These are phyloP conservation scores for Endocalyx cinctus DNA, from an alignment of 2,329 filamentous ascomycete species.

Conservation along the genomic window DNA sequence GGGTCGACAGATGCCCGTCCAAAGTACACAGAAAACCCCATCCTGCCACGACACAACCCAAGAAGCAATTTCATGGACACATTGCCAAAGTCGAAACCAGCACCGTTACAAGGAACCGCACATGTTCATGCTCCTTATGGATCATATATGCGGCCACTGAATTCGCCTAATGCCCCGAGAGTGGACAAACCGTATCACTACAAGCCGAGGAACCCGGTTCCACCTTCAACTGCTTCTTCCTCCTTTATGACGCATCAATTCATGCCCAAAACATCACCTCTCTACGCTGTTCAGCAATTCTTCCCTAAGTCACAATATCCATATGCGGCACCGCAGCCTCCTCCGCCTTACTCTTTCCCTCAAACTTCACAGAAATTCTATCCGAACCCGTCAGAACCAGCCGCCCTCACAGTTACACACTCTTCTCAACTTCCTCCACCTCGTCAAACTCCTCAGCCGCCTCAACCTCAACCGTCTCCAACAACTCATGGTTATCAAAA, in stretches of 20 bases:
- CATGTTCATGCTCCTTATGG: slow-evolving; percentile 25
- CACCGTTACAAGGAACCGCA: slow-evolving; percentile 18
- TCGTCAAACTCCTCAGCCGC: too few species aligned
- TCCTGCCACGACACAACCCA: slow-evolving; percentile 55
- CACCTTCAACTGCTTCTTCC: slow-evolving; percentile 16
- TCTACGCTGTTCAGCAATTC: slow-evolving; percentile 20
- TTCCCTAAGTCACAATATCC: slow-evolving; percentile 11
- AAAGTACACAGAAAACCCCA: slow-evolving; percentile 79
- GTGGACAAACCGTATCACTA: slow-evolving; percentile 31
- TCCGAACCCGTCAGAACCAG: neutral
- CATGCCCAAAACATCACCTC: slow-evolving; percentile 20
- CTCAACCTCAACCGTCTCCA: too few species aligned
- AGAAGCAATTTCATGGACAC: slow-evolving; percentile 71
- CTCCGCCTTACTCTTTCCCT: slow-evolving; percentile 3
- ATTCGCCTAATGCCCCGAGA: slow-evolving; percentile 13
- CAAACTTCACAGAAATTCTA: neutral
- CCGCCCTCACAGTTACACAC: slow-evolving; percentile 2
- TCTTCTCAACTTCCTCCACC: slow-evolving; percentile 9
- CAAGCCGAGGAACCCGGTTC: slow-evolving; percentile 25
- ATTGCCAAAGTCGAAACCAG: slow-evolving; percentile 46
- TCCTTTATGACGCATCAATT: slow-evolving; percentile 34
- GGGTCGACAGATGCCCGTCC: slow-evolving; percentile 85
- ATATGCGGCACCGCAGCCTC: slow-evolving; percentile 6
- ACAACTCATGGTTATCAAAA: too few species aligned
- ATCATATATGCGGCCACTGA: slow-evolving; percentile 20